phyloP scores from a whole-genome alignment of 495 filamentous ascomycete species.

The Xylaria cubensis region DNA sequence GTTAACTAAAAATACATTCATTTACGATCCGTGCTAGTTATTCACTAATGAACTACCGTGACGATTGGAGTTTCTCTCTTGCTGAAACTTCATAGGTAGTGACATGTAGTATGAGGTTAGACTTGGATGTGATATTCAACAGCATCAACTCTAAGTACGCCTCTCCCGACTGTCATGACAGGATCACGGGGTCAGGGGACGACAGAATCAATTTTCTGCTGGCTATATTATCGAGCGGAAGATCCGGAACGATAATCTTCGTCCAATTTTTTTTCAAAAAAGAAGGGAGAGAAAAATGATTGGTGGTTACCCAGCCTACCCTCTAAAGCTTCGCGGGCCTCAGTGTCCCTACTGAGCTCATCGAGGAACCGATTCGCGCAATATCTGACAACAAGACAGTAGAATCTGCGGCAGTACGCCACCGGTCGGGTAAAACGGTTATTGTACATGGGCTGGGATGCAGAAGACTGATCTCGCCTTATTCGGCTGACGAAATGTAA shows the following conservation, averaged over 20 bases:
- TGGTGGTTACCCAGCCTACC: neutral
- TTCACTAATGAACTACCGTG: neutral
- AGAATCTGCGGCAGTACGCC: neutral
- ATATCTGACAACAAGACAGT: slow-evolving; percentile 7
- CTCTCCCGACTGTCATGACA: neutral
- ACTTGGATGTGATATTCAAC: neutral
- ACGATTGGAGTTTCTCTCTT: neutral
- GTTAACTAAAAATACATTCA: slow-evolving; percentile 5
- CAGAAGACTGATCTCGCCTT: slow-evolving; percentile 18
- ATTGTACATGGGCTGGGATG: slow-evolving; percentile 15
- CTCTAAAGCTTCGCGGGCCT: neutral
- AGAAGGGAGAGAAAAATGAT: neutral
- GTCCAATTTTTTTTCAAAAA: neutral
- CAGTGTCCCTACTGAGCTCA: neutral
- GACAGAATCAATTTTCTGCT: neutral
- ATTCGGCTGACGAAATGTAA: slow-evolving; percentile 25
- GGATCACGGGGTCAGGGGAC: neutral
- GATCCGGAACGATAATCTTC: neutral
- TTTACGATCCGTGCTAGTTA: slow-evolving; percentile 2
- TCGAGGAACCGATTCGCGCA: neutral
- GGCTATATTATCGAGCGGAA: slow-evolving; percentile 8
- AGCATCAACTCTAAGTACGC: neutral
- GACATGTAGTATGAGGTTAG: neutral
- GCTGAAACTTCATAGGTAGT: neutral
- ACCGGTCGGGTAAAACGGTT: slow-evolving; percentile 28